phyloP scores from a whole-genome alignment of 495 filamentous ascomycete species.

The Penicillium egyptiacum region DNA sequence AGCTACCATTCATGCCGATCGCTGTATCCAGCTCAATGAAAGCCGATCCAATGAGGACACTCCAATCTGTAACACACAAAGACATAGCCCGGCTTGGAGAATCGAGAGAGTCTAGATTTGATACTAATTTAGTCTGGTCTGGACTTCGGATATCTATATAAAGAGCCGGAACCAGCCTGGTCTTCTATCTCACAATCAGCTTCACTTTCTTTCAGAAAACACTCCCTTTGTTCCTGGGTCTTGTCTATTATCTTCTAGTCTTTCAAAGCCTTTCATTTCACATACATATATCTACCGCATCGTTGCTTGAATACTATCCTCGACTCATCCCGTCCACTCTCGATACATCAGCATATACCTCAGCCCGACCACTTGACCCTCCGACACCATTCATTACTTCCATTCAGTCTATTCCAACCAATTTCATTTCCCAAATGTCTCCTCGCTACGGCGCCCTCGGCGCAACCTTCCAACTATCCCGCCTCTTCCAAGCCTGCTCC shows the following conservation, averaged over 20 bases:
- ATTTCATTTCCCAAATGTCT: slow-evolving; percentile 23
- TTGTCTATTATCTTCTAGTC: not conserved
- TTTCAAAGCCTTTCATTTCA: slow-evolving; percentile 2
- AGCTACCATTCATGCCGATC: slow-evolving; percentile 12
- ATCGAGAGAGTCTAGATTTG: slow-evolving; percentile 16
- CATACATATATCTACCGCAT: not conserved
- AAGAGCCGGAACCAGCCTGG: slow-evolving; percentile 3
- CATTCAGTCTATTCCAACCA: not conserved
- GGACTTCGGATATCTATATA: slow-evolving; percentile 17
- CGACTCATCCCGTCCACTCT: not conserved
- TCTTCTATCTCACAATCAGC: slow-evolving; percentile 11
- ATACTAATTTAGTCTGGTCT: slow-evolving; percentile 24
- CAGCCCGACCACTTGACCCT: not conserved
- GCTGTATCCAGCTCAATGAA: slow-evolving; percentile 4
- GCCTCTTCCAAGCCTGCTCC: slow-evolving; percentile 66
- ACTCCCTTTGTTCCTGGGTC: slow-evolving; percentile 8
- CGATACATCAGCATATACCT: not conserved
- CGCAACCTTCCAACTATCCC: slow-evolving; percentile 70
- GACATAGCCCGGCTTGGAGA: slow-evolving; percentile 4
- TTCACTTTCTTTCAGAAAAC: slow-evolving; percentile 18
- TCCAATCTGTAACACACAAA: slow-evolving; percentile 12
- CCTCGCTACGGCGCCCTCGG: slow-evolving; percentile 68
- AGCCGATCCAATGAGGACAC: not conserved
- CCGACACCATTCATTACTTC: not conserved
- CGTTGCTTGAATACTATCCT: not conserved